Base-by-base conservation (phyloP, 345 rosid species). In the Euclidium syriacum region DNA sequence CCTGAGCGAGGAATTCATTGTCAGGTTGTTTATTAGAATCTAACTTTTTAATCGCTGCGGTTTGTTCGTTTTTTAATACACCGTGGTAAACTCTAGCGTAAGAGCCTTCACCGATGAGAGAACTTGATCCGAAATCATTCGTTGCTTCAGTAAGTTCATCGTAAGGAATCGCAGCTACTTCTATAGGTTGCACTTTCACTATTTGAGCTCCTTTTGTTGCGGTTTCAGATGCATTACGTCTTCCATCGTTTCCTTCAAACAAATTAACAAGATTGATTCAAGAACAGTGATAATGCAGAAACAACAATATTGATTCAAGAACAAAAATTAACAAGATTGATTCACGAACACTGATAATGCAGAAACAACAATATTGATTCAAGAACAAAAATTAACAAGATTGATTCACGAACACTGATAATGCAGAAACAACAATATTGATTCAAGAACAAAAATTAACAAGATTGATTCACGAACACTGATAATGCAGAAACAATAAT, bases 91-190 rank as follows among this genome's bases (percentile, higher is more conserved):
- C 88, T 74, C 83, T 79, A 35, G 86, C 91, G 15, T 77, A 85
- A 0, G 91, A 83, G 26, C 91, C 88, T 71, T 83, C 88, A 52
- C 86, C 88, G 59, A 85, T 77, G 70, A 85, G 77, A 36, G 83
- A 52, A 67, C 33, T 55, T 2, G 76, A 10, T 38, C 68, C 80
- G 69, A 76, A 84, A 70, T 81, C 83, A 12, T 71, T 79, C 4
- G 90, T 81, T 34, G 81, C 70, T 62, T 84, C 83, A 33, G 66
- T 82, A 44, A 81, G 68, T 73, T 80, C 83, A 68, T 77, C 77
- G 8, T 63, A 65, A 24, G 75, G 65, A 73, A 85, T 75, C 52
- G 68, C 65, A 60, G 84, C 84, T 52, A 83, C 91, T 83, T 83
- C 79, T 52, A 83, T 79, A 14, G 83, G 87, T 72, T 80, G 87